Evolutionary conservation across 1,284 basidiomycete genomes (phyloP), one percentile per base, ranked within the genome.

Genomic region (Mycena sp.): DNA sequence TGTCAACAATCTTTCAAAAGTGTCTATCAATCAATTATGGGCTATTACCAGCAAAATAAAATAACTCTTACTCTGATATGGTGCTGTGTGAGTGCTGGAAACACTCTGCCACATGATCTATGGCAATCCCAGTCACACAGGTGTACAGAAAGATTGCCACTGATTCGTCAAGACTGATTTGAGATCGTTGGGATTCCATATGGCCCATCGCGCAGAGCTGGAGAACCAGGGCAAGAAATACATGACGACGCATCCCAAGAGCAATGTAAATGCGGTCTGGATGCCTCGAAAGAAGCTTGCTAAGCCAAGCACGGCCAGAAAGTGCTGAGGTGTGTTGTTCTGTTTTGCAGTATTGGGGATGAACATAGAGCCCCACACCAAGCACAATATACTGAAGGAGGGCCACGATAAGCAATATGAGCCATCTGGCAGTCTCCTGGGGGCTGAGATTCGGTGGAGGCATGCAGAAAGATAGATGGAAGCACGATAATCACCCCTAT

Each of bases 71-170:
- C n/a, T n/a, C n/a, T n/a, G n/a, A n/a, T n/a, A n/a, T n/a, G n/a
- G n/a, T n/a, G n/a, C n/a, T n/a, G n/a, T n/a, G n/a, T n/a, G n/a
- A n/a, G n/a, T n/a, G n/a, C n/a, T n/a, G n/a, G n/a, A n/a, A n/a
- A n/a, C n/a, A n/a, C n/a, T n/a, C n/a, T n/a, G 69, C 71, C 63
- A 71, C 54, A 66, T 74, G 68, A n/a, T 56, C 30, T n/a, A 73
- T 59, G 23, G 64, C 51, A 37, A 73, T 46, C 2, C 73, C 73
- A 49, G 72, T 74, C 12, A 74, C 68, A 62, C 65, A 73, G 4
- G 59, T 68, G 55, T 76, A 74, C n/a, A n/a, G n/a, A n/a, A n/a
- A n/a, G n/a, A n/a, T n/a, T n/a, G n/a, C n/a, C n/a, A n/a, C n/a
- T n/a, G n/a, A n/a, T n/a, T n/a, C n/a, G n/a, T n/a, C n/a, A n/a